Conservation (phyloP, 768 basidiomycete species). For the Russula dissimulans region DNA sequence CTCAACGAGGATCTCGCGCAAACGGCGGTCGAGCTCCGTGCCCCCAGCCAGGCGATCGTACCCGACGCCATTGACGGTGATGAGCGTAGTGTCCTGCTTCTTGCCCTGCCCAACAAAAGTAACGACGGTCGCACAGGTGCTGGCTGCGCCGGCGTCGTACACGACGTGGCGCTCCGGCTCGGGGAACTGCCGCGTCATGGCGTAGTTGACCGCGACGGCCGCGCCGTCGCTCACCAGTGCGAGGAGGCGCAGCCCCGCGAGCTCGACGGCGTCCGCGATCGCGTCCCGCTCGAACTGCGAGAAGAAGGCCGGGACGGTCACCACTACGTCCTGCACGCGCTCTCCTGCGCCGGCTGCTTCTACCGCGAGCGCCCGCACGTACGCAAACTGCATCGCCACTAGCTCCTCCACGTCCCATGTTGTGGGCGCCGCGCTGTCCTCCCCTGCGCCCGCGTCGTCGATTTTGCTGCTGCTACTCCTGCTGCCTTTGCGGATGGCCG, state of each 20-base stretch:
- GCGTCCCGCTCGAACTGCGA: constrained; percentile 88
- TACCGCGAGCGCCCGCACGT: constrained; percentile 85
- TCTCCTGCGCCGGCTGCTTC: constrained; percentile 47
- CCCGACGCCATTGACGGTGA: constrained; percentile 74
- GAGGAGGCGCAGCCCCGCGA: constrained; percentile 76
- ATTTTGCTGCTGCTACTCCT: constrained; percentile 17
- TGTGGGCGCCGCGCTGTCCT: constrained; percentile 14
- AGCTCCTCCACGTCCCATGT: constrained; percentile 86
- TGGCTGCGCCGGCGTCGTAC: constrained; percentile 88
- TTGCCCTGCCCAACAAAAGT: constrained; percentile 46
- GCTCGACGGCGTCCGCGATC: constrained; percentile 83
- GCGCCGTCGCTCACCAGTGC: constrained; percentile 89
- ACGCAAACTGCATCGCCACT: constrained; percentile 87
- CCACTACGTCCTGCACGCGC: constrained; percentile 71
- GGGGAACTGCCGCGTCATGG: constrained; percentile 88
- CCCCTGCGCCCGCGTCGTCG: constrained; percentile 21
- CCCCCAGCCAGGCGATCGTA: constrained; percentile 73
- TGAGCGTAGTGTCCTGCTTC: constrained; percentile 49
- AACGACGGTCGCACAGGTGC: constrained; percentile 70
- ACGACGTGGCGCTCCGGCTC: constrained; percentile 78
- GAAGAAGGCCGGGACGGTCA: constrained; percentile 88
- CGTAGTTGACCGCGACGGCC: constrained; percentile 95
- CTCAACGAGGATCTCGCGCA: constrained; percentile 72
- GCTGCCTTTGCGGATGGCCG: constrained; percentile 38
- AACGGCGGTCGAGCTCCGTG: constrained; percentile 71